Conservation (phyloP, 176 grass and related monocot species). For the Pontederia paniculata region DNA sequence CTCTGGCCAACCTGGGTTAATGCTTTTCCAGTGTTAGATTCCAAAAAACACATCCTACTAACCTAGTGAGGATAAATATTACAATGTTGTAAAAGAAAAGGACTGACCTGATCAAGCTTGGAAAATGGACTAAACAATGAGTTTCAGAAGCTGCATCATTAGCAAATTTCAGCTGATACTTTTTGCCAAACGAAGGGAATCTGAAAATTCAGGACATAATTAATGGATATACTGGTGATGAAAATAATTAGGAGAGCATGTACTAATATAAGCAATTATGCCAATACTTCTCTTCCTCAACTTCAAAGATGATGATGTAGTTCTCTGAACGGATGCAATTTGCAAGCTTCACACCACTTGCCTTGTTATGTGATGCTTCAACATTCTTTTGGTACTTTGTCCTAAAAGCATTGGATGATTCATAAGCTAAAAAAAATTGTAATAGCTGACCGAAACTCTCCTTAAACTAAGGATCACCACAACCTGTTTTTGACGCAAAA, state of each 20-base stretch:
- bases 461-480: no score
- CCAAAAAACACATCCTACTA: neutral
- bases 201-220: conserved; percentile 28
- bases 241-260: conserved; percentile 1
- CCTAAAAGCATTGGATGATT: conserved; percentile 31
- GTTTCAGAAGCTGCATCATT: conserved; percentile 52
- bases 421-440: neutral
- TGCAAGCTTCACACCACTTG: conserved; percentile 44
- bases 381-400: conserved; percentile 98
- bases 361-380: conserved; percentile 85
- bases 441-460: neutral
- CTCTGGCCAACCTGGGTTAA: conserved; percentile 78
- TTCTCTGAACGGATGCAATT: conserved; percentile 95
- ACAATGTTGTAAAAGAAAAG: conserved; percentile 15
- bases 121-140: conserved; percentile 88
- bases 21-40: conserved; percentile 21
- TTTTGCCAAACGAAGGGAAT: conserved; percentile 90
- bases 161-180: conserved; percentile 84
- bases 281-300: conserved; percentile 94
- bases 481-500: no score
- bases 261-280: neutral
- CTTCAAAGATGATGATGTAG: conserved; percentile 88
- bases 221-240: conserved; percentile 16
- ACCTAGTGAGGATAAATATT: conserved; percentile 2
- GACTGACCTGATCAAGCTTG: conserved; percentile 67